Base-by-base conservation (phyloP, 2,329 filamentous ascomycete genomes). In the Aureobasidium sp. region DNA sequence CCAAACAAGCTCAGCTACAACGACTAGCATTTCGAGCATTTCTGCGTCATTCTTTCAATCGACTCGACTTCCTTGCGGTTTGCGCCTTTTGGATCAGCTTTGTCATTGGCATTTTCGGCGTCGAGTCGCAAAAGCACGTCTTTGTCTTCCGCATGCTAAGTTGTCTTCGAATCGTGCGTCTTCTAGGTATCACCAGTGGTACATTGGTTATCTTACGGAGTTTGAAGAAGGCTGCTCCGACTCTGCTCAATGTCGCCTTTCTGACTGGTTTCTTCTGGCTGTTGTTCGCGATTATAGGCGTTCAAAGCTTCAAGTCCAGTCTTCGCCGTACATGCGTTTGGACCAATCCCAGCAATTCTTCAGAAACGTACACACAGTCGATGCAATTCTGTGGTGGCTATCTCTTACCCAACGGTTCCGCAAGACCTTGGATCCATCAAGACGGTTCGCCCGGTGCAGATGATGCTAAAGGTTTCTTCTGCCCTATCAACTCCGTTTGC, bases 221-320 rank as follows among this genome's bases (percentile, higher is more conserved):
- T 81, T 75, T 99, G 64, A 99, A 99, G 72, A 96, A 96, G 72
- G 92, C 94, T 1, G 91, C 93, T 0, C 94, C 95, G 1, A 79
- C 96, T 39, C 84, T 99, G 30, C 85, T 97, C 30, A 91, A 96
- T 65, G 92, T 99, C 36, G 92, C 90, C 1, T 97, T 99, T 71
- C 79, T 99, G 27, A 91, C 99, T 66, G 84, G 89, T 15, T 99
- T 99, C 76, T 99, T 99, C 76, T 99, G 94, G 94, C 82, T 99
- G 45, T 78, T 97, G 11, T 99, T 99, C 76, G 94, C 91, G 41
- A 97, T 99, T 64, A 87, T 99, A 63, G 95, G 94, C 5, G 89
- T 99, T 27, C 95, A 99, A 73, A 96, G 90, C 75, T 99, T 99
- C 74, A 81, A 81, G 64, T 79, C 78, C 48, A 81, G 79, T 66